Base-by-base conservation (phyloP, 2,329 filamentous ascomycete species). In the Aspergillus versicolor region DNA sequence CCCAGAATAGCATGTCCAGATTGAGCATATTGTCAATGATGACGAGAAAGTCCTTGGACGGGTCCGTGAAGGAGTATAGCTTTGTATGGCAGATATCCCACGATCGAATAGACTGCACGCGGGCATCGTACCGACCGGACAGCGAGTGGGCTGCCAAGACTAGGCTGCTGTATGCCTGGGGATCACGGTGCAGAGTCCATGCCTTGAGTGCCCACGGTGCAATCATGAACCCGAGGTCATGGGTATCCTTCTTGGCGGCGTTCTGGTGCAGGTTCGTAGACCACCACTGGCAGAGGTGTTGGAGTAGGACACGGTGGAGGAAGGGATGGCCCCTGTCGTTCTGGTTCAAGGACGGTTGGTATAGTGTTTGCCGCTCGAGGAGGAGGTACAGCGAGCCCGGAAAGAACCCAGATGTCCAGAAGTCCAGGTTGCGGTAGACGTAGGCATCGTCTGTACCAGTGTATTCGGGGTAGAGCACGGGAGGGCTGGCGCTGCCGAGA, bases 211-310 rank as follows among this genome's bases (percentile, higher is more conserved):
- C 63, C 1, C 79, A 76, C 0, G 81, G 81, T 50, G 78, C 74
- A 4, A 82, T 74, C 24, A 84, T 83, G 61, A 84, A 84, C 0
- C 81, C 80, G 57, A 84, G 74, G 42, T 84, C 81, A 56, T 84
- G 82, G 0, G 81, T 84, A 53, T 83, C 79, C 4, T 73, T 82
- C 30, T 78, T 75, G 57, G 57, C 67, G 8, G 73, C 65, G 68
- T 77, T 77, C 15, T 47, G 60, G 48, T 77, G 72, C 0, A 79
- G 59, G 46, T 67, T 71, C 40, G 66, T 60, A 3, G 76, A 73
- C 77, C 78, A 79, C 77, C 76, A 79, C 24, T 69, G 68, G 59
- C 76, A 77, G 7, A 65, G 60, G 17, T 66, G 34, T 12, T 62
- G 48, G 4, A 65, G 51, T 43, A 64, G 63, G 15, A 65, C 56